Evolutionary conservation across 2,329 filamentous ascomycete genomes (phyloP), one percentile per base, ranked within the genome.

Genomic region (Pseudogymnoascus sp.): DNA sequence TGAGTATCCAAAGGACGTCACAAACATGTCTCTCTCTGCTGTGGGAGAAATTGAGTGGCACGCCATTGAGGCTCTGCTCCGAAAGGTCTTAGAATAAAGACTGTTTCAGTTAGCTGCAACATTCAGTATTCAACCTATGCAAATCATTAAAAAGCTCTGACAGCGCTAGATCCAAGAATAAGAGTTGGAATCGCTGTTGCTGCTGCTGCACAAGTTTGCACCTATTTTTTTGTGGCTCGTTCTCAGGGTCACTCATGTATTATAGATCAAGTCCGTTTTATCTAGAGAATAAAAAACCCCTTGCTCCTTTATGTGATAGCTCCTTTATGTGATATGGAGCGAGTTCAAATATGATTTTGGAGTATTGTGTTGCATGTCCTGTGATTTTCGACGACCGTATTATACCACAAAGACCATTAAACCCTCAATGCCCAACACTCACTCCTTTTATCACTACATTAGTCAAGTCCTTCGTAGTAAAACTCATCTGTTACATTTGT

Each of bases 31-130:
- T 5, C 75, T 87, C 2, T 74, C 75, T 0, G 70, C 80, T 40
- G 76, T 78, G 10, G 80, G 79, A 2, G 65, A 72, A 4, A 66
- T 70, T 11, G 84, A 87, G 72, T 79, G 82, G 69, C 67, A 70
- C 5, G 78, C 78, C 2, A 75, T 87, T 5, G 80, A 85, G 70
- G 70, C 73, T 4, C 77, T 83, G 59, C 72, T 87, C 26, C 72
- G 73, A 40, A 61, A 46, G 62, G 56, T 63, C 31, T 60, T 62
- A 24, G 24, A 19, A 50, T 56, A 28, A 56, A 56, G 50, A 35
- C 50, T 56, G 28, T 56, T 56, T 22, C 50, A 33, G 8, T 31
- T 31, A 31, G 8, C 46, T 53, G 50, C 50, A 56, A 56, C 28
- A 56, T 56, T 35, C 28, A 56, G 50, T 56, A 56, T 22, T 14